Evolutionary conservation across 2,329 filamentous ascomycete genomes (phyloP), one percentile per base, ranked within the genome.

Genomic region (Periconia digitata): DNA sequence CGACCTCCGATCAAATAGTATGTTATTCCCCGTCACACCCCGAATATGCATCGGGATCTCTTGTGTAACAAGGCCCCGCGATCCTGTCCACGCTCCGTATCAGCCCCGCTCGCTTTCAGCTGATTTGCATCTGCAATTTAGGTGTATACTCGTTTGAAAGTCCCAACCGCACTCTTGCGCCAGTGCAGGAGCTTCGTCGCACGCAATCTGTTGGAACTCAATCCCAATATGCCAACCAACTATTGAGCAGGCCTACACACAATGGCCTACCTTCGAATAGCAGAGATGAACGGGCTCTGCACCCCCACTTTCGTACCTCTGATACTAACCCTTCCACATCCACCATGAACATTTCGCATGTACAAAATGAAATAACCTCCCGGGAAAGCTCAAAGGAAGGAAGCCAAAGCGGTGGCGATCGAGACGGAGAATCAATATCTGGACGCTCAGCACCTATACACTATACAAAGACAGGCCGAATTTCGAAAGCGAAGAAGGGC

Each of bases 401-500:
- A 13, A 44, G 35, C 24, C 41, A 45, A n/a, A 51, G 45, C 35
- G 49, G 41, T 16, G 40, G 44, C 8, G 44, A 47, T 38, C 34
- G 27, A 12, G 42, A 51, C 21, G 41, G 8, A 12, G 44, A 51
- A 23, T 18, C 34, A 34, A 36, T 34, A 29, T 40, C 29, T 8
- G 40, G 37, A 16, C 50, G 51, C 21, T 35, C 47, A 8, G 36
- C 37, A 35, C 51, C 51, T 29, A 49, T 67, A 35, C 62, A 59
- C 32, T 69, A 64, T 45, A 74, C 71, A 22, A 67, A 64, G 43
- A 73, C 71, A 13, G 71, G 71, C 8, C 57, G 71, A 22, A 61
- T 73, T 37, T 70, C 66, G 48, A 74, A 71, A 53, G 71, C 71
- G 7, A 63, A 67, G 46, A 74, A 74, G 48, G 71, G 71, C 13